These are phyloP conservation scores for Botrytis aclada DNA, from an alignment of 2,329 filamentous ascomycete genomes.

Conservation along the genomic window DNA sequence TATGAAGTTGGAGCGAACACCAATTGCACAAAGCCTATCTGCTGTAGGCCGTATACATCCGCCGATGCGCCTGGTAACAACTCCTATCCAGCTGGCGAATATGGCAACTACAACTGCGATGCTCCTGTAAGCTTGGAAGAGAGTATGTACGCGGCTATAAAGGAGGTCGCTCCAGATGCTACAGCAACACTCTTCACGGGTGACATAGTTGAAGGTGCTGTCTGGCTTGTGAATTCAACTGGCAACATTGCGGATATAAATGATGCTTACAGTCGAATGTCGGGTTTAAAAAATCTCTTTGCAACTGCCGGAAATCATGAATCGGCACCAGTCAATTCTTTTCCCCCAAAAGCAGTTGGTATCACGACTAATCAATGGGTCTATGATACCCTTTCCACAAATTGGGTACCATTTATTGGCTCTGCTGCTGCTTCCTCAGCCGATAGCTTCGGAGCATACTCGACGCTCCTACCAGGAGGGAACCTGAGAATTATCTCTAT, in stretches of 20 bases:
- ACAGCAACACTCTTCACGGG: conserved; percentile 43
- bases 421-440: conserved; percentile 31
- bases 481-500: conserved; percentile 44
- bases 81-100: conserved; percentile 40
- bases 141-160: conserved; percentile 42
- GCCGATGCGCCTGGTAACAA: conserved; percentile 41
- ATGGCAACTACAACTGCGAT: conserved; percentile 42
- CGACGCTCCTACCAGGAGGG: conserved; percentile 33
- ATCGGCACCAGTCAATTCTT: conserved; percentile 39
- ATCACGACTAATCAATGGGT: conserved; percentile 39
- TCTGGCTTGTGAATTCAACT: conserved; percentile 38
- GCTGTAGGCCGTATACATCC: conserved; percentile 41
- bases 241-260: conserved; percentile 40
- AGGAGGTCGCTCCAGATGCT: conserved; percentile 32
- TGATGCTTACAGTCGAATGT: conserved; percentile 39
- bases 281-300: conserved; percentile 38
- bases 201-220: conserved; percentile 41
- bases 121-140: conserved; percentile 41
- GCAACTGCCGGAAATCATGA: conserved; percentile 44
- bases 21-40: conserved; percentile 44
- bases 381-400: conserved; percentile 39
- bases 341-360: conserved; percentile 35
- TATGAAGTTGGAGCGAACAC: conserved; percentile 42
- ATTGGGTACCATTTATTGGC: conserved; percentile 40
- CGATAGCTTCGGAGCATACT: conserved; percentile 40